These are phyloP conservation scores for Sclerotinia minor DNA, from an alignment of 2,329 filamentous ascomycete species.

Conservation along the genomic window DNA sequence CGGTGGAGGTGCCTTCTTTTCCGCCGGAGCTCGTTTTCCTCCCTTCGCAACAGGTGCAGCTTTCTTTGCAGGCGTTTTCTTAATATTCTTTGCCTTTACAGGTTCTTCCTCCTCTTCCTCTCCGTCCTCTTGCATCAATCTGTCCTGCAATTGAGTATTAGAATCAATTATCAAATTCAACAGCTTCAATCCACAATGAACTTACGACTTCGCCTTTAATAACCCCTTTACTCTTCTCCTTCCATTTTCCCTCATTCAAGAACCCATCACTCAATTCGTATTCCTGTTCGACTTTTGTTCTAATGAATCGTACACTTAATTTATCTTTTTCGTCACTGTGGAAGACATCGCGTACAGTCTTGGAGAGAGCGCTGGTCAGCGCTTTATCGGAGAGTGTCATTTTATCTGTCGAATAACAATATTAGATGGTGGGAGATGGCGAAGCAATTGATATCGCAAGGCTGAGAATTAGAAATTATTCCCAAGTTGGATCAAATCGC, in stretches of 20 bases:
- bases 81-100: slow-evolving; percentile 35
- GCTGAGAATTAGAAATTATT: not conserved
- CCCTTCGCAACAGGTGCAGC: slow-evolving; percentile 44
- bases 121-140: slow-evolving; percentile 29
- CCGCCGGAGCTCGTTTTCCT: slow-evolving; percentile 44
- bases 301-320: slow-evolving; percentile 59
- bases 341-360: slow-evolving; percentile 24
- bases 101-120: slow-evolving; percentile 45
- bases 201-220: slow-evolving; percentile 58
- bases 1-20: slow-evolving; percentile 43
- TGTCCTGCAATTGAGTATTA: slow-evolving; percentile 17
- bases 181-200: not conserved
- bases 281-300: slow-evolving; percentile 52
- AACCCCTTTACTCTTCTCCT: slow-evolving; percentile 57
- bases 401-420: not conserved
- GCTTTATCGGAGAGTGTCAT: slow-evolving; percentile 32
- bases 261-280: slow-evolving; percentile 53
- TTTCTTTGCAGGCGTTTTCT: slow-evolving; percentile 18
- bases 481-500: slow-evolving; percentile 12
- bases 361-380: slow-evolving; percentile 27
- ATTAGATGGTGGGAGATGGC: not conserved
- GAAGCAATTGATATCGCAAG: not conserved
- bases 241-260: slow-evolving; percentile 54
- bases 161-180: not conserved
- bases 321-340: slow-evolving; percentile 40